A percentile compares a stretch with the other conserved stretches of the same genome.
These are phyloP conservation scores for Lotus japonicus DNA, from an alignment of 306 rosid species.

Conservation along the genomic window DNA sequence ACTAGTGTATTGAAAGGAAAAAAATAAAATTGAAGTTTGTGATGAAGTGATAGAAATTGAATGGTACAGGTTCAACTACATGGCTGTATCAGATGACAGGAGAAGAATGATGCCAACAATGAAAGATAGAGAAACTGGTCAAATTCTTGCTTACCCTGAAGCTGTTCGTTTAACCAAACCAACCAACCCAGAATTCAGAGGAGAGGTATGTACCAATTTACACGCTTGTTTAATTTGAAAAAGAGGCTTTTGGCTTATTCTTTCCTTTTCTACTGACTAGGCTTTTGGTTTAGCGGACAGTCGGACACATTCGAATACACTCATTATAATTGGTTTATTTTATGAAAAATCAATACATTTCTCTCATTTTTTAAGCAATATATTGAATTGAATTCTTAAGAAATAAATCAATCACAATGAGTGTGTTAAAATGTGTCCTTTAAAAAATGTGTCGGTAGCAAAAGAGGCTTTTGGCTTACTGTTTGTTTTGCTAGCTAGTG, in stretches of 20 bases:
- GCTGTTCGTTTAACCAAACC: slow-evolving; percentile 66
- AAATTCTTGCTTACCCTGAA: slow-evolving; percentile 55
- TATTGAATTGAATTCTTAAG: too few species aligned
- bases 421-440: too few species aligned
- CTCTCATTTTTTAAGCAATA: too few species aligned
- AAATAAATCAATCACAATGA: too few species aligned
- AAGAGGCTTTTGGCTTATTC: background rate
- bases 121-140: slow-evolving; percentile 43
- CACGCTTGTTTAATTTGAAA: background rate
- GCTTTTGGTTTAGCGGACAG: too few species aligned
- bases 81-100: slow-evolving; percentile 55
- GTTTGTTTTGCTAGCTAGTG: background rate
- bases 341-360: too few species aligned
- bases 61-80: slow-evolving; percentile 44
- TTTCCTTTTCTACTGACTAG: too few species aligned
- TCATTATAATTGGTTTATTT: too few species aligned
- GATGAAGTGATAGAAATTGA: background rate
- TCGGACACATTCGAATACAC: too few species aligned
- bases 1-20: too few species aligned
- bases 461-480: background rate
- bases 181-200: slow-evolving; percentile 38
- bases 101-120: slow-evolving; percentile 67
- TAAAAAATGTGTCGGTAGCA: too few species aligned
- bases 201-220: slow-evolving; percentile 51
- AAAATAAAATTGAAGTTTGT: too few species aligned